Percentiles rank a stretch among this genome's conserved stretches.
These are phyloP conservation scores for Tolypocladium cylindrosporum DNA, from an alignment of 2,329 filamentous ascomycete species.

Conservation along the genomic window DNA sequence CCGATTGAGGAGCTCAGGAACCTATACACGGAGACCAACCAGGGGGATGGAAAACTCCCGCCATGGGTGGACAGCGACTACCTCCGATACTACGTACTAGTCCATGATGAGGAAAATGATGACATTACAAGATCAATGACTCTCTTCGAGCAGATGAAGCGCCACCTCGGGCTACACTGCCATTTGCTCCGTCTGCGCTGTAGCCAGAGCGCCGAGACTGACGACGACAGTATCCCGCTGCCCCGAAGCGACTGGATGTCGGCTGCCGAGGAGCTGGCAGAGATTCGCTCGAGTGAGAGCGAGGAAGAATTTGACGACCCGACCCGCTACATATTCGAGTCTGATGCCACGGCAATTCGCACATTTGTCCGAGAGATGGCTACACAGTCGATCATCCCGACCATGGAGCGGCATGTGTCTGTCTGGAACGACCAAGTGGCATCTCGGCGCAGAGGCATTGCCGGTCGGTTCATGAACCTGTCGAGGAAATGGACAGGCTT, in stretches of 20 bases:
- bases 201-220: slow-evolving; percentile 74
- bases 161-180: slow-evolving; percentile 93
- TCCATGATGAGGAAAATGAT: slow-evolving; percentile 93
- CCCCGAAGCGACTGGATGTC: slow-evolving; percentile 84
- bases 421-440: slow-evolving; percentile 97
- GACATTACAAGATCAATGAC: slow-evolving; percentile 84
- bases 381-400: slow-evolving; percentile 86
- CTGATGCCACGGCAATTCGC: slow-evolving; percentile 77
- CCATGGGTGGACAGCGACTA: slow-evolving; percentile 87
- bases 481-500: slow-evolving; percentile 86
- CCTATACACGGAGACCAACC: slow-evolving; percentile 76
- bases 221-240: slow-evolving; percentile 79
- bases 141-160: slow-evolving; percentile 97
- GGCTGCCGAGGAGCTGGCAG: slow-evolving; percentile 70
- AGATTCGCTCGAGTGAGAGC: slow-evolving; percentile 58
- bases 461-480: slow-evolving; percentile 87
- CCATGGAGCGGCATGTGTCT: slow-evolving; percentile 87
- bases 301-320: slow-evolving; percentile 61
- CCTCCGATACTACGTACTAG: slow-evolving; percentile 87
- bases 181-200: slow-evolving; percentile 81
- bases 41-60: slow-evolving; percentile 63
- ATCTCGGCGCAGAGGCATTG: slow-evolving; percentile 76
- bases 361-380: slow-evolving; percentile 92
- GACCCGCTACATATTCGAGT: slow-evolving; percentile 78
- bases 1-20: slow-evolving; percentile 81